Percentiles rank a stretch among this genome's conserved stretches.
phyloP scores from a whole-genome alignment of 1,284 basidiomycete genomes.

The Inonotus obliquus region DNA sequence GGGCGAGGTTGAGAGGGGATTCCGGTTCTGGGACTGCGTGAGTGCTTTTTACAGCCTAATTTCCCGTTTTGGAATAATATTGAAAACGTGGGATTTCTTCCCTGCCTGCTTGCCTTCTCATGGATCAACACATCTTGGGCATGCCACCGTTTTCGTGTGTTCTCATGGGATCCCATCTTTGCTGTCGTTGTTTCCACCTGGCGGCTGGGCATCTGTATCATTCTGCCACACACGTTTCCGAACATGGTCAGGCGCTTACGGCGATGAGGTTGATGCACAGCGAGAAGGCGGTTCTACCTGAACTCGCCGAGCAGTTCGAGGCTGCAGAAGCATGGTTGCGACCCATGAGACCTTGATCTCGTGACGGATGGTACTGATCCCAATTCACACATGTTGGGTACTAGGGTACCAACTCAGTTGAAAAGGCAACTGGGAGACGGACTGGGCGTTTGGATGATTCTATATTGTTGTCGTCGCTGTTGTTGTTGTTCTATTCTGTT shows the following conservation, averaged over 20 bases:
- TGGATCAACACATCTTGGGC: not conserved
- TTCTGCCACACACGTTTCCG: not conserved
- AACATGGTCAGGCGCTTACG: slow-evolving; percentile 62
- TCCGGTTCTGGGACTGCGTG: slow-evolving; percentile 98
- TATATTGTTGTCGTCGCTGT: not conserved
- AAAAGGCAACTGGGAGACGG: not conserved
- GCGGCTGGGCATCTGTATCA: not conserved
- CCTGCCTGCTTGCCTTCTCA: slow-evolving; percentile 9
- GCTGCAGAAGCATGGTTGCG: slow-evolving; percentile 89
- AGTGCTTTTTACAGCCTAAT: slow-evolving; percentile 34
- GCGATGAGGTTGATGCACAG: slow-evolving; percentile 86
- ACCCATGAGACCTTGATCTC: slow-evolving; percentile 77
- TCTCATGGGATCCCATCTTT: slow-evolving; percentile 12
- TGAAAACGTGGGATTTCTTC: slow-evolving; percentile 4
- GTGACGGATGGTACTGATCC: slow-evolving; percentile 6
- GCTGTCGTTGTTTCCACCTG: not conserved
- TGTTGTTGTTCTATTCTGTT: slow-evolving; percentile 1
- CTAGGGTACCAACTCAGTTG: slow-evolving; percentile 5
- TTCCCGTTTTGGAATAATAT: slow-evolving; percentile 6
- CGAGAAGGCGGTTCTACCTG: slow-evolving; percentile 72
- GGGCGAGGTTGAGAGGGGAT: slow-evolving; percentile 89
- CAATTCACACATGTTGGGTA: not conserved
- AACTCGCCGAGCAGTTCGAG: slow-evolving; percentile 92
- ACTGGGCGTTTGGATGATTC: not conserved
- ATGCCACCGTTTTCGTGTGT: not conserved